Conservation (phyloP, 192 early-diverging fungal genomes). For the Entomortierella beljakovae region DNA sequence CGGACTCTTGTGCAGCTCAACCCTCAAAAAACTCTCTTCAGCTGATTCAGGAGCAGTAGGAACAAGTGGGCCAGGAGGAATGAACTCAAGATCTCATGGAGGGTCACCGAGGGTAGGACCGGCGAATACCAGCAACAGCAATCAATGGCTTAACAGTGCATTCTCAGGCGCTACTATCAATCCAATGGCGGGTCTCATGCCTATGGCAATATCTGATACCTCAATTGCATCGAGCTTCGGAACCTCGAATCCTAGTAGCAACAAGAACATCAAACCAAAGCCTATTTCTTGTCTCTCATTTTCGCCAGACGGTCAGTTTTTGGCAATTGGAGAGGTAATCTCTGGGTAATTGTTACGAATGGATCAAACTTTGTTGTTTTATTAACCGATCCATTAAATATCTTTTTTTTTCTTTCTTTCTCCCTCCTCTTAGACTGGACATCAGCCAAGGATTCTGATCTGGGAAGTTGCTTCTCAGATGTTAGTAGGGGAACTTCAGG, state of each 20-base stretch:
- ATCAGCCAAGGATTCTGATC: conserved; percentile 81
- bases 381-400: neutral
- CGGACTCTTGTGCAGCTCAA: conserved; percentile 61
- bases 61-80: conserved; percentile 15
- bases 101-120: conserved; percentile 17
- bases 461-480: conserved; percentile 70
- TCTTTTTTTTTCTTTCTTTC: conserved; percentile 2
- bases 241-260: conserved; percentile 29
- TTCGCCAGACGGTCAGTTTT: conserved; percentile 72
- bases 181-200: conserved; percentile 44
- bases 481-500: conserved; percentile 70
- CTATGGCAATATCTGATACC: conserved; percentile 42
- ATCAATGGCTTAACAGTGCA: conserved; percentile 39
- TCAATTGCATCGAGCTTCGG: conserved; percentile 19
- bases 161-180: conserved; percentile 28
- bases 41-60: conserved; percentile 1
- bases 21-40: conserved; percentile 23
- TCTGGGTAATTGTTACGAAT: neutral
- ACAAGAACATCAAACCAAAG: conserved; percentile 64
- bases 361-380: no score
- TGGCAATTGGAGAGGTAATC: conserved; percentile 82
- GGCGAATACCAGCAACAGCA: conserved; percentile 7
- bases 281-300: conserved; percentile 79
- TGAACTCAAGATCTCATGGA: neutral
- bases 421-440: conserved; percentile 65